Evolutionary conservation across 1,139 yeast species (phyloP), one percentile per base, ranked within the genome.

Genomic region (Wickerhamiella infanticola): DNA sequence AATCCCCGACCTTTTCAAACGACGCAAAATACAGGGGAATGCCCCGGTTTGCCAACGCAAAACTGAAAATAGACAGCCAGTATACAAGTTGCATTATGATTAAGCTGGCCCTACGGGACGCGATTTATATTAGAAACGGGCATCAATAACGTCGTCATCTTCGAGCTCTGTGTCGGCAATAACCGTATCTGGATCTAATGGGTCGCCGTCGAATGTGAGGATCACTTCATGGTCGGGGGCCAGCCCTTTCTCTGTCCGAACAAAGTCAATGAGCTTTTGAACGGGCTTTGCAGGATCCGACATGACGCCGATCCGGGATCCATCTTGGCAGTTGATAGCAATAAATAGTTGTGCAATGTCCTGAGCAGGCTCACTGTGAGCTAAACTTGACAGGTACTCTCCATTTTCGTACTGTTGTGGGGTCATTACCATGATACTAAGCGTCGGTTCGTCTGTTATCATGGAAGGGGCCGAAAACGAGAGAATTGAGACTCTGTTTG

Each of bases 1-100:
- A 8, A 31, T 45, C 47, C 23, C 57, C 57, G 5, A 53, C 53
- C 9, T 51, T 44, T 37, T 50, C 55, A 43, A 54, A 54, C 24
- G 57, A 53, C 11, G 49, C 54, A 39, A 51, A 50, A 31, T 38
- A 54, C 5, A 54, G 40, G 5, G 57, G 57, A 44, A 46, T 50
- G 5, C 57, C 57, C 7, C 38, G 29, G 13, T n/a, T 13, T 23
- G 39, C 40, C 18, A 39, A 13, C 5, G n/a, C 41, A 9, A 9
- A 9, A 24, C 8, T 6, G 31, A 26, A 31, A 18, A 23, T 25
- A 5, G 39, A 4, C 31, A 9, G 9, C 26, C 9, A 8, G 31
- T 5, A 18, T 18, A 18, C 18, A 23, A 25, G 40, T n/a, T n/a
- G 18, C 45, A 33, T 38, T 27, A n/a, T 41, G 40, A 8, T 26